phyloP scores from a whole-genome alignment of 208 protist genomes.

The Herpetomonas tarakana region DNA sequence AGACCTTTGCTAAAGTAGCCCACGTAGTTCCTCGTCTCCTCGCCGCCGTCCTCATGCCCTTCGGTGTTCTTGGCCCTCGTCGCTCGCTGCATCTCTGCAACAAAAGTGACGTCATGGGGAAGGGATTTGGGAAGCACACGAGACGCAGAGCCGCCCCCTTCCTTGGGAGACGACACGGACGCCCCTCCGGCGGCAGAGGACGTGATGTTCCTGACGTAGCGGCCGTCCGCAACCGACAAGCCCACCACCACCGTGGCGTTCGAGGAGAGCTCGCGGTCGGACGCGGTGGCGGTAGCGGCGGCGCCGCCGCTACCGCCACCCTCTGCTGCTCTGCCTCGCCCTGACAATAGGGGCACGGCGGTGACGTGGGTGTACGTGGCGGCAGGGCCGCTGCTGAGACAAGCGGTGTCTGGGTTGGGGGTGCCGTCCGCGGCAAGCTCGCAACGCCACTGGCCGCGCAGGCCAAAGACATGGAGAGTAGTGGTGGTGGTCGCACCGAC shows the following conservation, averaged over 20 bases:
- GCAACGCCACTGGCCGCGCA: constrained; percentile 38
- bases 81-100: constrained; percentile 2
- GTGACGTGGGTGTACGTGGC: neutral
- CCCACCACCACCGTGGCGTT: constrained; percentile 16
- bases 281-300: neutral
- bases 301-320: constrained; percentile 4
- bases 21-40: constrained; percentile 16
- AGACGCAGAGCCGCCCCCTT: neutral
- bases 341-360: neutral
- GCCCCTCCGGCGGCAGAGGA: constrained; percentile 8
- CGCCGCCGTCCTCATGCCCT: neutral
- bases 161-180: neutral
- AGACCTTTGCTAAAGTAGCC: constrained; percentile 76
- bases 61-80: neutral
- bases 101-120: constrained; percentile 12
- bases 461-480: constrained; percentile 36
- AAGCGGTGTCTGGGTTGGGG: constrained; percentile 29
- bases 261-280: neutral
- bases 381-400: neutral
- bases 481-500: neutral
- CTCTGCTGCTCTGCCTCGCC: neutral
- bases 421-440: constrained; percentile 48
- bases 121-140: constrained; percentile 4
- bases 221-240: constrained; percentile 18
- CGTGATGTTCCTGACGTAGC: constrained; percentile 16